Base-by-base conservation (phyloP, 164 flowering plant genomes). In the Buxus sempervirens region DNA sequence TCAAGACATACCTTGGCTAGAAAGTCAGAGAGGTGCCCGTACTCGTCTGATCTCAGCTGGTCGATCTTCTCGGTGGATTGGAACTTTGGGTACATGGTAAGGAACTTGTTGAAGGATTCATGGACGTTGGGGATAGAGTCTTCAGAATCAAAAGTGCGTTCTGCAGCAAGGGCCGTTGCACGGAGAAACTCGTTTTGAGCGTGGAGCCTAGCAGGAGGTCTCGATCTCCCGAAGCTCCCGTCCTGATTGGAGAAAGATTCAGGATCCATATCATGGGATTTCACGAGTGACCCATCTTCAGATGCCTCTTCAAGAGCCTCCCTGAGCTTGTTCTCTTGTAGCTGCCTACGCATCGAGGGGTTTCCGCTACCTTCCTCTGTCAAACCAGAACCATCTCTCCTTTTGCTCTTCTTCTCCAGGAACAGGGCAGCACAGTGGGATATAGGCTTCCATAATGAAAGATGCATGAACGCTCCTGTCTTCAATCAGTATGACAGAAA, bases 301-400 rank as follows among this genome's bases (percentile, higher is more conserved):
- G 96, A 90, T 20, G 98, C 98, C 61, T 89, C 98, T 45, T 89
- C 97, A 9, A 93, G 87, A 56, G 98, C 98, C 60, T 93, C 94
- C 64, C 96, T 82, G 25, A 91, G 93, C 86, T 85, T 90, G 81
- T 77, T 80, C 49, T 91, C 98, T 27, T 88, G 97, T 48, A 90
- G 71, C 28, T 87, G 78, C 25, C 91, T 72, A 12, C 87, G 85
- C 38, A 80, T 74, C 1, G 92, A 83, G 4, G 91, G 74, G 57
- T 81, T 88, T 45, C 53, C 54, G 73, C 79, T 80, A 56, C 64
- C 68, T 23, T 81, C 93, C 57, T 70, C 80, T 0, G 70, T 61
- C 54, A 77, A 73, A 60, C 77, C 85, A 61, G 91, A 83, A 36
- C 89, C 90, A 70, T 83, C 83, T 71, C 66, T 81, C 58, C 74